Conservation (phyloP, 2,329 filamentous ascomycete genomes). For the Beauveria sp. region DNA sequence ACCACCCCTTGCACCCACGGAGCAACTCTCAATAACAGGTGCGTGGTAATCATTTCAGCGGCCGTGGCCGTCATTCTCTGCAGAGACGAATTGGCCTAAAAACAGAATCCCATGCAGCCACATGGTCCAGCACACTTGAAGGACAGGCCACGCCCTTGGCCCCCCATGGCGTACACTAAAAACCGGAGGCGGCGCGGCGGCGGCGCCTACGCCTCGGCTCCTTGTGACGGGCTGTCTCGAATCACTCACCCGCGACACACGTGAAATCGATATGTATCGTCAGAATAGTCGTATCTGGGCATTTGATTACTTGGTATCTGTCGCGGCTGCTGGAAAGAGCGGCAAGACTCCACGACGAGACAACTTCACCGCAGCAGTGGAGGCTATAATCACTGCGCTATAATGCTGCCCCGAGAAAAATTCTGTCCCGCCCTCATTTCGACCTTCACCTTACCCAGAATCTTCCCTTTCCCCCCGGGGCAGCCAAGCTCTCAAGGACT, state of each 20-base stretch:
- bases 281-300: no score
- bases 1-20: no score
- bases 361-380: not conserved
- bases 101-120: not conserved
- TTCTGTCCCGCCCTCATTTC: not conserved
- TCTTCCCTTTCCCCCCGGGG: conserved; percentile 6
- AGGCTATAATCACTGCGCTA: conserved; percentile 6
- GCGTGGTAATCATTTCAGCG: not conserved
- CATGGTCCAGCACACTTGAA: not conserved
- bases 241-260: not conserved
- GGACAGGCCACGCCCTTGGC: not conserved
- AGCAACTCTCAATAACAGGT: no score
- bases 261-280: not conserved
- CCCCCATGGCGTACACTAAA: conserved; percentile 2
- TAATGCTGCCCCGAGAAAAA: not conserved
- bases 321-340: not conserved
- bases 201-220: conserved; percentile 6
- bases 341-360: no score
- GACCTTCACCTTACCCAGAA: conserved; percentile 9
- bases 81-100: not conserved
- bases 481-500: not conserved
- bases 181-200: not conserved
- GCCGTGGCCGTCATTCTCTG: not conserved
- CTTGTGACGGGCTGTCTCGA: conserved; percentile 1
- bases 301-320: not conserved